Conservation (phyloP, 2,329 filamentous ascomycete species). For the Metarhizium rileyi region DNA sequence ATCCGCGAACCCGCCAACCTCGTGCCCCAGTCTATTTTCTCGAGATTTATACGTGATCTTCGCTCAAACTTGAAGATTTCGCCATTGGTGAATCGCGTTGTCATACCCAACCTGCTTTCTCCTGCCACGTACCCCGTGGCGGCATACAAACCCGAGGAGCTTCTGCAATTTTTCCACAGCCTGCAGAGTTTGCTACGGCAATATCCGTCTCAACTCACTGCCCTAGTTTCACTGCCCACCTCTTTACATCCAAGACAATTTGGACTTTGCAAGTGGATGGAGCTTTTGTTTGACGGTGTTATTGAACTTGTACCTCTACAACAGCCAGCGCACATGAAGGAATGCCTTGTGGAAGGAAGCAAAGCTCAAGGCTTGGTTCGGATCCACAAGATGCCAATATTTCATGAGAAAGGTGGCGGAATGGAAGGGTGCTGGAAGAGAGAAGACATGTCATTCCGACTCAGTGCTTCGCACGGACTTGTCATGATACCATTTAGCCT, state of each 20-base stretch:
- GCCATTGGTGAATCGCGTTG: constrained; percentile 62
- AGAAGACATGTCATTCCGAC: constrained; percentile 82
- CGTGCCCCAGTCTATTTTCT: constrained; percentile 34
- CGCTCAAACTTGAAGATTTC: constrained; percentile 45
- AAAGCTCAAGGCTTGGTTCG: constrained; percentile 76
- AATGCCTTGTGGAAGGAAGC: constrained; percentile 49
- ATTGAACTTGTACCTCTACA: constrained; percentile 68
- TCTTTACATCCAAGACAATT: constrained; percentile 68
- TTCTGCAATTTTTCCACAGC: constrained; percentile 73
- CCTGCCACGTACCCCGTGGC: constrained; percentile 72
- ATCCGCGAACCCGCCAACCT: constrained; percentile 29
- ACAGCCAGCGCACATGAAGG: constrained; percentile 45
- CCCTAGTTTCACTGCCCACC: constrained; percentile 67
- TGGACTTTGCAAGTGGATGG: constrained; percentile 76
- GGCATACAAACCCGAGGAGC: constrained; percentile 57
- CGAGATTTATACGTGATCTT: constrained; percentile 51
- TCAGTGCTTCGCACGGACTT: constrained; percentile 72
- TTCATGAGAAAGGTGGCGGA: constrained; percentile 82
- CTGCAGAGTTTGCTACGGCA: constrained; percentile 66
- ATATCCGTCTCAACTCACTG: constrained; percentile 55
- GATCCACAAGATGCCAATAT: constrained; percentile 72
- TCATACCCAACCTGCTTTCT: constrained; percentile 78
- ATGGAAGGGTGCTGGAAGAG: constrained; percentile 56
- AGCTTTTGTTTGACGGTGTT: constrained; percentile 75
- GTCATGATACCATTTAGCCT: constrained; percentile 82